Evolutionary conservation across 2,329 filamentous ascomycete species (phyloP).

Genomic region (Cytospora piceicola): DNA sequence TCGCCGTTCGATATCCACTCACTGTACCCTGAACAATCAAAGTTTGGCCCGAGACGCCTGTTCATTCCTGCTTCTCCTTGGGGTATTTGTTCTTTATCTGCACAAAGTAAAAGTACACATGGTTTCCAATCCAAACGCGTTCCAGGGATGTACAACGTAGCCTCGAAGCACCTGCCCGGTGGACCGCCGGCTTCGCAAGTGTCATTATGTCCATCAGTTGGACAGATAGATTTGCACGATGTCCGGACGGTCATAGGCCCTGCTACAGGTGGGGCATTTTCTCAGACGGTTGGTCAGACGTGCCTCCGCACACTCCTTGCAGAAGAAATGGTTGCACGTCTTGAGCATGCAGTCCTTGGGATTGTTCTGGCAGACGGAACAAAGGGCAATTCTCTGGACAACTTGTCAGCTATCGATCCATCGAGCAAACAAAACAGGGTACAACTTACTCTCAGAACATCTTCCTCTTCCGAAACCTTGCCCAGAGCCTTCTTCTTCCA

Average conservation of each 20-base stretch:
- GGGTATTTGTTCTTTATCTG: constrained; percentile 26
- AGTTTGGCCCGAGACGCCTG: constrained; percentile 22
- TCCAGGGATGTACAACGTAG: constrained; percentile 6
- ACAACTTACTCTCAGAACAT: constrained; percentile 79
- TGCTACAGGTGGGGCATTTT: constrained; percentile 93
- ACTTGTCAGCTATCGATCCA: constrained; percentile 39
- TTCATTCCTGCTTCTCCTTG: constrained; percentile 18
- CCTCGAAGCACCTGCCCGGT: constrained; percentile 8
- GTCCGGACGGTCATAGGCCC: constrained; percentile 88
- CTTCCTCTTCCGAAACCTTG: constrained; percentile 81
- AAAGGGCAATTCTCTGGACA: constrained; percentile 73
- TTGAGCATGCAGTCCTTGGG: constrained; percentile 95
- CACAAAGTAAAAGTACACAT: constrained; percentile 15
- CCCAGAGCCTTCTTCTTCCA: constrained; percentile 84
- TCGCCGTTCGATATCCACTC: constrained; percentile 21
- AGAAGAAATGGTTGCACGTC: constrained; percentile 94
- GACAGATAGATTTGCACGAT: constrained; percentile 71
- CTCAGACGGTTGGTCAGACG: constrained; percentile 86
- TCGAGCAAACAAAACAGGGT: background rate
- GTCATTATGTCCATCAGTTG: constrained; percentile 3
- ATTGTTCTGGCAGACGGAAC: constrained; percentile 88
- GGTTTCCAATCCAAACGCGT: constrained; percentile 19
- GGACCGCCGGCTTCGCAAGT: background rate
- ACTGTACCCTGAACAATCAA: constrained; percentile 21
- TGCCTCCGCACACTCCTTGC: constrained; percentile 86